phyloP scores from a whole-genome alignment of 2,329 filamentous ascomycete species.

The Paraphoma chrysanthemicola region DNA sequence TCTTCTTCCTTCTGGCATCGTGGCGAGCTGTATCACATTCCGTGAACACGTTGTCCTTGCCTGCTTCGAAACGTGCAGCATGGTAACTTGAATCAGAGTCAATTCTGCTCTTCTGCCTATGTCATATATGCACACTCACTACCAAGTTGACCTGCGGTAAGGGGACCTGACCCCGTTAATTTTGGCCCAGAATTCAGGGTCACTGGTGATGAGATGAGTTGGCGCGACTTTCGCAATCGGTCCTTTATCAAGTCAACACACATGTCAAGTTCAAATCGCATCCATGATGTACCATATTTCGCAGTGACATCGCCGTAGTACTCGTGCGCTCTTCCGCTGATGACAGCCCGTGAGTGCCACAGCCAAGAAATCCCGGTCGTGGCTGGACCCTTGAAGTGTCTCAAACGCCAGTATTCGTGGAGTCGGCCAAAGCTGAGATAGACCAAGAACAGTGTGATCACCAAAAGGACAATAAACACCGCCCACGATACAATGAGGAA shows the following conservation, averaged over 20 bases:
- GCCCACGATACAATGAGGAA: no score
- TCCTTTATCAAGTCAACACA: conserved; percentile 30
- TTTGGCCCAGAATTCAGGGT: conserved; percentile 56
- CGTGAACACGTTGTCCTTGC: conserved; percentile 62
- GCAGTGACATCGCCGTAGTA: conserved; percentile 39
- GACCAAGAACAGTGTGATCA: conserved; percentile 1
- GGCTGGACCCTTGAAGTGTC: conserved; percentile 39
- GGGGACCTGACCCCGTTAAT: conserved; percentile 49
- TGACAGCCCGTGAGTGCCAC: conserved; percentile 40
- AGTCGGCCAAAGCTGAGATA: conserved; percentile 27
- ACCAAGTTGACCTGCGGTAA: conserved; percentile 50
- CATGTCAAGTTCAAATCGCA: no score
- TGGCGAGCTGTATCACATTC: conserved; percentile 59
- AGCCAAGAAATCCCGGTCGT: conserved; percentile 39
- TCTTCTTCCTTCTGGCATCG: conserved; percentile 51
- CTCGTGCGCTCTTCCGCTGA: conserved; percentile 30
- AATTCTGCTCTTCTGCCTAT: no score
- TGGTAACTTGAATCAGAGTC: conserved; percentile 23
- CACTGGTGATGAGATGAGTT: conserved; percentile 58
- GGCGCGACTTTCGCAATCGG: conserved; percentile 56
- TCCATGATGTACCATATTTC: conserved; percentile 31
- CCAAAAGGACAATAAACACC: neutral
- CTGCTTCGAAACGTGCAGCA: conserved; percentile 60
- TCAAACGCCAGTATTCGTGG: conserved; percentile 36
- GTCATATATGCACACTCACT: conserved; percentile 1